These are phyloP conservation scores for Colletotrichum echinochloae DNA, from an alignment of 2,329 filamentous ascomycete genomes.

Conservation along the genomic window DNA sequence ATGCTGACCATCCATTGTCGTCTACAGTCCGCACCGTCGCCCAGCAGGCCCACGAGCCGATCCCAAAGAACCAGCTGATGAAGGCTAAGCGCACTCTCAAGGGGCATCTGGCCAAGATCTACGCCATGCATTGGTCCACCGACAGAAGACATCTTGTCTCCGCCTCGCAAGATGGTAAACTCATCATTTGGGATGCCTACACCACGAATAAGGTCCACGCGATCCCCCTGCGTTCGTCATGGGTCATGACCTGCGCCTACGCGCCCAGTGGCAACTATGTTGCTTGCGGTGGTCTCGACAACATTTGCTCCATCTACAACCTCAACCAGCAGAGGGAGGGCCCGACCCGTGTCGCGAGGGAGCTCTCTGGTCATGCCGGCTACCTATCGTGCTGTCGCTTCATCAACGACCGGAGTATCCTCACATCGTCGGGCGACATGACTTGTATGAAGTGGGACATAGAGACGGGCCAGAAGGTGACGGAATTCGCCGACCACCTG, in stretches of 20 bases:
- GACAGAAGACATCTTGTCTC: slow-evolving; percentile 97
- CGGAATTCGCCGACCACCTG: slow-evolving; percentile 97
- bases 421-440: slow-evolving; percentile 99
- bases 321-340: slow-evolving; percentile 93
- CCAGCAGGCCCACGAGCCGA: slow-evolving; percentile 89
- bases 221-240: slow-evolving; percentile 95
- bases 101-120: slow-evolving; percentile 98
- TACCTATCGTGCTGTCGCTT: slow-evolving; percentile 99
- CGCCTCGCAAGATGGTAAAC: slow-evolving; percentile 97
- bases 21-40: slow-evolving; percentile 87
- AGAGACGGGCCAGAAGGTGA: slow-evolving; percentile 95
- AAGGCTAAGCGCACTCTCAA: slow-evolving; percentile 97
- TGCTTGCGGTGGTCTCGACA: slow-evolving; percentile 97
- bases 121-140: slow-evolving; percentile 99
- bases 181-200: slow-evolving; percentile 99
- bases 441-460: slow-evolving; percentile 99
- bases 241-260: slow-evolving; percentile 99
- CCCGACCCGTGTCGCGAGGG: slow-evolving; percentile 94
- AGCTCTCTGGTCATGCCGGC: slow-evolving; percentile 95
- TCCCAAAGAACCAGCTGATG: slow-evolving; percentile 93
- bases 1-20: slow-evolving; percentile 42
- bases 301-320: slow-evolving; percentile 99
- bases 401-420: slow-evolving; percentile 97
- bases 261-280: slow-evolving; percentile 98
- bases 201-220: slow-evolving; percentile 99